These are phyloP conservation scores for Xylaria sp. DNA, from an alignment of 2,329 filamentous ascomycete genomes.

Conservation along the genomic window DNA sequence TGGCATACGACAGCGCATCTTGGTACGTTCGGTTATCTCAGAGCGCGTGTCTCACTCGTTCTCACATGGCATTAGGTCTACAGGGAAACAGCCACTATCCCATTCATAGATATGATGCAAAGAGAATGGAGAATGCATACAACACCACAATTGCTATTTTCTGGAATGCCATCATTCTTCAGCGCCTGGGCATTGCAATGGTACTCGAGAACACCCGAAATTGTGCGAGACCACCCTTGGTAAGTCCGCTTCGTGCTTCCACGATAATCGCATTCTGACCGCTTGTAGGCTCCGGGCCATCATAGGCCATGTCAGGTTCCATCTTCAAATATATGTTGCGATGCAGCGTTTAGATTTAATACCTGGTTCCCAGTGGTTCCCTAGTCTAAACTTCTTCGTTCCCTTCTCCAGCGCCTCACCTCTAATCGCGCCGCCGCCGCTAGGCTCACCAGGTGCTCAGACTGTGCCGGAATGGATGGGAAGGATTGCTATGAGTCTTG, in stretches of 20 bases:
- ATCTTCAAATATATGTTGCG: constrained; percentile 59
- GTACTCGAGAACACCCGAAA: constrained; percentile 29
- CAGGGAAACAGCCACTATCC: constrained; percentile 53
- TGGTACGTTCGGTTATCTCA: constrained; percentile 46
- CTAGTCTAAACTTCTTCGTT: constrained; percentile 56
- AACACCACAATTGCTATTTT: constrained; percentile 41
- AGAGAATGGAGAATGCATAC: constrained; percentile 45
- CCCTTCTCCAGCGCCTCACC: constrained; percentile 60
- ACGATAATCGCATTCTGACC: constrained; percentile 20
- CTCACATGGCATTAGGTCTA: constrained; percentile 51
- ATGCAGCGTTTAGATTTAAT: constrained; percentile 59
- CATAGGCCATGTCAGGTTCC: constrained; percentile 51
- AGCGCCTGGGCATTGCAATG: constrained; percentile 43
- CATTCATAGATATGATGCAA: constrained; percentile 53
- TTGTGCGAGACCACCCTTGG: constrained; percentile 34
- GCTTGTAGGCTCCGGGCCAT: constrained; percentile 32
- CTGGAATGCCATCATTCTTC: constrained; percentile 50
- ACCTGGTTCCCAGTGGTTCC: constrained; percentile 49
- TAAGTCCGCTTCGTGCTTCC: constrained; percentile 27
- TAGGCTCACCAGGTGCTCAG: constrained; percentile 45
- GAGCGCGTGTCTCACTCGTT: not conserved
- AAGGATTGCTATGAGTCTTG: constrained; percentile 48
- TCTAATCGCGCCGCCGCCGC: constrained; percentile 52
- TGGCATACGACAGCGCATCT: constrained; percentile 59
- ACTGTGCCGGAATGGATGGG: constrained; percentile 53